phyloP scores from a whole-genome alignment of 352 stramenopile species.

The Phytophthora citrophthora region DNA sequence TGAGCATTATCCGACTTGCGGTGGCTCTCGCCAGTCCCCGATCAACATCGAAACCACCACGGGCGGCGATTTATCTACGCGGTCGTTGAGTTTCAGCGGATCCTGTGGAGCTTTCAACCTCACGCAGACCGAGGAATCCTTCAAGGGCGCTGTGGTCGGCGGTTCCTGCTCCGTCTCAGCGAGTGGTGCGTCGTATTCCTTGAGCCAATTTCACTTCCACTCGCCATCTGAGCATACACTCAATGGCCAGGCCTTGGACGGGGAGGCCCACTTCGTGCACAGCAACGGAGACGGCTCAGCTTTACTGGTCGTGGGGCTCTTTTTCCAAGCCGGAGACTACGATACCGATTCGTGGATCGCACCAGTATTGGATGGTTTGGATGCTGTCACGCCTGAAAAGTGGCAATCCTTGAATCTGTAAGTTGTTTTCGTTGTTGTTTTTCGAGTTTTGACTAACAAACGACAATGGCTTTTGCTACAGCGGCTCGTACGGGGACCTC shows the following conservation, averaged over 20 bases:
- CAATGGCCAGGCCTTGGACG: constrained; percentile 34
- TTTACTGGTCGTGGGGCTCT: constrained; percentile 46
- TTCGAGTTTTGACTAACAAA: background rate
- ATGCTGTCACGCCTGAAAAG: constrained; percentile 22
- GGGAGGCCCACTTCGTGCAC: constrained; percentile 55
- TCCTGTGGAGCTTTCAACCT: constrained; percentile 33
- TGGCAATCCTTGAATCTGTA: constrained; percentile 24
- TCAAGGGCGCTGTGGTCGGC: constrained; percentile 24
- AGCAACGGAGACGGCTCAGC: constrained; percentile 29
- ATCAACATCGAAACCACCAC: constrained; percentile 36
- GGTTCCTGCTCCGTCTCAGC: constrained; percentile 27
- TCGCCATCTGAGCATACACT: constrained; percentile 50
- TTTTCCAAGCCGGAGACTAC: constrained; percentile 15
- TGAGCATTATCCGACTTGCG: constrained; percentile 32
- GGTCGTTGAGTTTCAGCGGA: constrained; percentile 32
- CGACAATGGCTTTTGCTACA: background rate
- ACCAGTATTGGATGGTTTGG: constrained; percentile 31
- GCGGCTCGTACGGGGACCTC: constrained; percentile 28
- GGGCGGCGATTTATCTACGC: constrained; percentile 1
- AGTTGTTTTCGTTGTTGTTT: constrained; percentile 5
- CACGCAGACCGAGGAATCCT: constrained; percentile 34
- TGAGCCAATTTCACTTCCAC: constrained; percentile 52
- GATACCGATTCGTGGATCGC: constrained; percentile 35
- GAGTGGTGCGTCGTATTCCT: constrained; percentile 13
- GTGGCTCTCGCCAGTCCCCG: constrained; percentile 37